These are phyloP conservation scores for Phylloporus rhodoxanthus DNA, from an alignment of 768 basidiomycete species.

Conservation along the genomic window DNA sequence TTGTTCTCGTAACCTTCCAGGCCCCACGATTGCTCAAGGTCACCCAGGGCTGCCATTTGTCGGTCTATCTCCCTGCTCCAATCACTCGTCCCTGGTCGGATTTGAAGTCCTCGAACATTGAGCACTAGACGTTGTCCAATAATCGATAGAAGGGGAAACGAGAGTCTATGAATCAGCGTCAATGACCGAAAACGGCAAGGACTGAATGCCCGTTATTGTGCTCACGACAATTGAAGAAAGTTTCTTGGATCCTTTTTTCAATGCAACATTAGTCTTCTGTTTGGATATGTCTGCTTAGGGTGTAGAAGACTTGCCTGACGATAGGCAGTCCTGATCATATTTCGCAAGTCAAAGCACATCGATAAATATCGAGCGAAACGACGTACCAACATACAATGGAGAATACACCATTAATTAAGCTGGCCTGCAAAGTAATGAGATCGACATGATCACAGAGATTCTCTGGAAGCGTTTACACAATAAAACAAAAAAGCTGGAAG, in stretches of 20 bases:
- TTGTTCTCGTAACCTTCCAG: background rate
- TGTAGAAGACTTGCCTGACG: too few relatives aligned
- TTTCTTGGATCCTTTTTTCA: constrained; percentile 7
- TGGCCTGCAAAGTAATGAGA: background rate
- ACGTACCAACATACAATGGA: constrained; percentile 14
- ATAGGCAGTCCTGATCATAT: too few relatives aligned
- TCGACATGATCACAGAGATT: too few relatives aligned
- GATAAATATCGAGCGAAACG: too few relatives aligned
- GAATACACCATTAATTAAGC: constrained; percentile 2
- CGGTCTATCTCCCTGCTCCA: constrained; percentile 1
- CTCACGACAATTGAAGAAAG: constrained; percentile 13
- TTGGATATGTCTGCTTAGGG: too few relatives aligned
- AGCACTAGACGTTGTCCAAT: constrained; percentile 20
- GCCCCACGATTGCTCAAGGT: background rate
- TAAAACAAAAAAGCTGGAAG: constrained; percentile 6
- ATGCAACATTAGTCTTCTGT: too few relatives aligned
- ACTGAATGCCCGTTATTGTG: too few relatives aligned
- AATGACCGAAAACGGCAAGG: too few relatives aligned
- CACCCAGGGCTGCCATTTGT: background rate
- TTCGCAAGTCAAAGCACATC: too few relatives aligned
- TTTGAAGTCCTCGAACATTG: constrained; percentile 14
- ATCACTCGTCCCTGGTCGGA: constrained; percentile 3
- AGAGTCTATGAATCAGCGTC: too few relatives aligned
- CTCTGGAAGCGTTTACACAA: background rate
- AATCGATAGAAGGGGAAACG: constrained; percentile 10